These are phyloP conservation scores for Lactarius quietus DNA, from an alignment of 768 basidiomycete genomes.

Conservation along the genomic window DNA sequence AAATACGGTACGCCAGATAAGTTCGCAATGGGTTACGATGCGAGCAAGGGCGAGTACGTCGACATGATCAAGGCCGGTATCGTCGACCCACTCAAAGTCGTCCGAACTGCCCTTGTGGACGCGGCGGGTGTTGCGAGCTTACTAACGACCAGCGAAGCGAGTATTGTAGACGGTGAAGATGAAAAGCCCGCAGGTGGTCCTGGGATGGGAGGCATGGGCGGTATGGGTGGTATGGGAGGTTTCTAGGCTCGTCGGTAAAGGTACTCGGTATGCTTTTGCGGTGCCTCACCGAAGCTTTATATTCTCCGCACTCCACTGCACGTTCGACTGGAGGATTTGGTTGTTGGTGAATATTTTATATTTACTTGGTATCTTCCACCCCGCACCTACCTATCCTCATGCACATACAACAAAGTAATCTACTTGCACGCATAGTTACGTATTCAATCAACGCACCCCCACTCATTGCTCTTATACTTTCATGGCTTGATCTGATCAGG, in stretches of 20 bases:
- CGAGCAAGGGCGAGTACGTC: slow-evolving; percentile 85
- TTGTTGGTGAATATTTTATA: not conserved
- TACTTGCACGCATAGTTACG: slow-evolving; percentile 19
- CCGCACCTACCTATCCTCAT: not conserved
- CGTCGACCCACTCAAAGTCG: slow-evolving; percentile 95
- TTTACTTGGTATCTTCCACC: not conserved
- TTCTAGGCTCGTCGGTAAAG: slow-evolving; percentile 33
- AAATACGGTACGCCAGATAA: slow-evolving; percentile 70
- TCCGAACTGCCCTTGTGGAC: slow-evolving; percentile 88
- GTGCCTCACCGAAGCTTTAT: not conserved
- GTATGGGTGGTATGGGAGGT: slow-evolving; percentile 60
- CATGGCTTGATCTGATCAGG: not conserved
- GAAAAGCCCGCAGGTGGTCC: slow-evolving; percentile 53
- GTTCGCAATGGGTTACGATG: slow-evolving; percentile 88
- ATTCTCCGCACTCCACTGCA: not conserved
- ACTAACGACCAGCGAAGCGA: slow-evolving; percentile 89
- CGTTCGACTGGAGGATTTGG: not conserved
- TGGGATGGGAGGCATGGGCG: slow-evolving; percentile 53
- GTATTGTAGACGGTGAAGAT: slow-evolving; percentile 89
- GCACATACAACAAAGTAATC: slow-evolving; percentile 12
- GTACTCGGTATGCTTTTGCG: not conserved
- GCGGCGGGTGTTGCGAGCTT: slow-evolving; percentile 91
- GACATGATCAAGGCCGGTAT: slow-evolving; percentile 96
- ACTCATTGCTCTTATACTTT: slow-evolving; percentile 15
- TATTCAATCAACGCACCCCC: slow-evolving; percentile 21